Evolutionary conservation across 352 stramenopile genomes (phyloP), one percentile per base, ranked within the genome.

Genomic region (Phytophthora ohioensis): DNA sequence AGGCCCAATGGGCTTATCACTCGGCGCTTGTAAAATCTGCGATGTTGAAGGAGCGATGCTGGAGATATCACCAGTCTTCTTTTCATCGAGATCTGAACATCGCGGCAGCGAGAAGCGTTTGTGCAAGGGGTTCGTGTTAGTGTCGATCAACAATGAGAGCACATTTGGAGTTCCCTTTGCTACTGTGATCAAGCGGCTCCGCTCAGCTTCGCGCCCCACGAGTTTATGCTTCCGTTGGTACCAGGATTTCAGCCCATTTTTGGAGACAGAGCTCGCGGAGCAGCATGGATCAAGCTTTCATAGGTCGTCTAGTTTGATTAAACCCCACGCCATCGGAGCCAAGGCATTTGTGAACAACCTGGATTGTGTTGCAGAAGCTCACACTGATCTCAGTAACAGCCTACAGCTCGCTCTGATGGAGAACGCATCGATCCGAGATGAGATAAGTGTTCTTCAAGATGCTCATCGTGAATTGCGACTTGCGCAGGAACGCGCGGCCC

Each of bases 151-250:
- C 73, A 86, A 88, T 36, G 80, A 93, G 58, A 92, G 84, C 61
- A 95, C 86, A 3, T 92, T 92, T 57, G 85, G 86, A 5, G 58
- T 67, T 63, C 69, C 62, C 17, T 94, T 93, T 64, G 48, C 64
- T 1, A 67, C 73, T 10, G 76, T 91, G 9, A 85, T 91, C 55
- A 79, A 81, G 51, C 70, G 81, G 39, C 49, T 94, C 34, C 71
- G 79, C 12, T 81, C 78, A 15, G 88, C 86, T 9, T 88, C 85
- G 3, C 75, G 82, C 10, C 86, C 88, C 4, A 93, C 88, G 1
- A 82, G 84, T 3, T 62, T 95, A 31, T 91, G 79, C 60, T 94
- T 95, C 52, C 86, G 88, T 59, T 93, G 84, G 84, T 95, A 87
- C 57, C 79, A 88, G 66, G 86, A 93, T 56, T 92, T 83, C 62